These are phyloP conservation scores for Fusarium anthophilum DNA, from an alignment of 2,329 filamentous ascomycete species.

Conservation along the genomic window DNA sequence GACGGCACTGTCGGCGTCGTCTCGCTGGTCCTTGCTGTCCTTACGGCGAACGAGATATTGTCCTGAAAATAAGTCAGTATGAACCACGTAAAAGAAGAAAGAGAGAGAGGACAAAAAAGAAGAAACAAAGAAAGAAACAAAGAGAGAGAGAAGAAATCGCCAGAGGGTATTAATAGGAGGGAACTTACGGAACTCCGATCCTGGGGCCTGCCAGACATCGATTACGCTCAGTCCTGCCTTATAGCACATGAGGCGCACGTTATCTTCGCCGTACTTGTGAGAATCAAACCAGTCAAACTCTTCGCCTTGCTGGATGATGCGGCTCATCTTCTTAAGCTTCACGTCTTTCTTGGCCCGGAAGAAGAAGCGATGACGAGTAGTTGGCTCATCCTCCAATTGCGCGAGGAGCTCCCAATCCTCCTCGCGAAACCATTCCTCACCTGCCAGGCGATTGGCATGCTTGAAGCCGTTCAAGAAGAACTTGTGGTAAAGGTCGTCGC, in stretches of 20 bases:
- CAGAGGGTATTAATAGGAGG: not conserved
- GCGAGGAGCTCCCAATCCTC: constrained; percentile 52
- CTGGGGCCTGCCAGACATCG: constrained; percentile 49
- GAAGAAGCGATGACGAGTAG: constrained; percentile 53
- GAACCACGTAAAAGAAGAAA: constrained; percentile 13
- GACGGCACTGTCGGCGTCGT: constrained; percentile 52
- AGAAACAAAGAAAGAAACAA: not conserved
- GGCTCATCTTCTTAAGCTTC: constrained; percentile 35
- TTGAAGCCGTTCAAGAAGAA: constrained; percentile 54
- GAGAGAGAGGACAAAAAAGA: not conserved
- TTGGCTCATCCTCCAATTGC: constrained; percentile 48
- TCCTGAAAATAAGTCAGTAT: constrained; percentile 42
- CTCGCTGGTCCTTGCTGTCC: constrained; percentile 41
- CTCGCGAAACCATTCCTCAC: constrained; percentile 48
- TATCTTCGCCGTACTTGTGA: constrained; percentile 52
- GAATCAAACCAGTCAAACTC: constrained; percentile 57
- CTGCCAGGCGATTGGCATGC: constrained; percentile 49
- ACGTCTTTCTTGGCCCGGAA: constrained; percentile 50
- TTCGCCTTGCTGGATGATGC: constrained; percentile 44
- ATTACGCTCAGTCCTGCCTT: constrained; percentile 51
- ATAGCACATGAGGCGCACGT: constrained; percentile 52
- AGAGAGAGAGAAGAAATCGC: not conserved
- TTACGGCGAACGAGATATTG: constrained; percentile 51
- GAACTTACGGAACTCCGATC: constrained; percentile 52
- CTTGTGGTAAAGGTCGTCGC: constrained; percentile 46